These are phyloP conservation scores for Scutellaria baicalensis DNA, from an alignment of 257 asterid genomes.

Conservation along the genomic window DNA sequence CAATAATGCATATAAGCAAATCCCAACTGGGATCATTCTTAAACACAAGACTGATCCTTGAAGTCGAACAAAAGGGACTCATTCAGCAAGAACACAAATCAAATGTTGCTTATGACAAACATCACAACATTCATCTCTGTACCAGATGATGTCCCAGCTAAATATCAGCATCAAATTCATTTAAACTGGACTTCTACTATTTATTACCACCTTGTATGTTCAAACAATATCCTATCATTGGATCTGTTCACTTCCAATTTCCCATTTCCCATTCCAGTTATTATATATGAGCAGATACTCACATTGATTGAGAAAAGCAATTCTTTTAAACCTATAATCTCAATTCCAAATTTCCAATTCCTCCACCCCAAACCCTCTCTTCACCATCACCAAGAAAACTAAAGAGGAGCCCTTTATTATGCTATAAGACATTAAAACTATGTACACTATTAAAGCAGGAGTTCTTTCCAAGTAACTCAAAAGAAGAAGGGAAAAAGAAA, in stretches of 20 bases:
- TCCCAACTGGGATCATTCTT: neutral
- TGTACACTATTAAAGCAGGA: neutral
- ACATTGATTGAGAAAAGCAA: neutral
- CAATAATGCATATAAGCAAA: neutral
- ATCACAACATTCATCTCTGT: neutral
- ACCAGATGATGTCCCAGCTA: neutral
- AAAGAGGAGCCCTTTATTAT: neutral
- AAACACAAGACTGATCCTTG: neutral
- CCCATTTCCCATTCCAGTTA: neutral
- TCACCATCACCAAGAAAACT: neutral
- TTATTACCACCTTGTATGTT: too few species aligned
- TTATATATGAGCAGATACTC: neutral
- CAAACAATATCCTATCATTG: too few species aligned
- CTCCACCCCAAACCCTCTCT: neutral
- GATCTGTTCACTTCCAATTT: too few species aligned
- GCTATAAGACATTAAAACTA: neutral
- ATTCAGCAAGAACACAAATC: neutral
- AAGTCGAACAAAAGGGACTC: neutral
- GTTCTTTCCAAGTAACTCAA: neutral
- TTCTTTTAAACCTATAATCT: neutral
- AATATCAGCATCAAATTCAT: neutral
- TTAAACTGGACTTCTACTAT: neutral
- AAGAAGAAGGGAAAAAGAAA: neutral
- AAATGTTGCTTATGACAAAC: neutral
- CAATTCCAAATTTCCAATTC: neutral